Evolutionary conservation across 148 eudicot species (phyloP).

Genomic region (Bassia scoparia): DNA sequence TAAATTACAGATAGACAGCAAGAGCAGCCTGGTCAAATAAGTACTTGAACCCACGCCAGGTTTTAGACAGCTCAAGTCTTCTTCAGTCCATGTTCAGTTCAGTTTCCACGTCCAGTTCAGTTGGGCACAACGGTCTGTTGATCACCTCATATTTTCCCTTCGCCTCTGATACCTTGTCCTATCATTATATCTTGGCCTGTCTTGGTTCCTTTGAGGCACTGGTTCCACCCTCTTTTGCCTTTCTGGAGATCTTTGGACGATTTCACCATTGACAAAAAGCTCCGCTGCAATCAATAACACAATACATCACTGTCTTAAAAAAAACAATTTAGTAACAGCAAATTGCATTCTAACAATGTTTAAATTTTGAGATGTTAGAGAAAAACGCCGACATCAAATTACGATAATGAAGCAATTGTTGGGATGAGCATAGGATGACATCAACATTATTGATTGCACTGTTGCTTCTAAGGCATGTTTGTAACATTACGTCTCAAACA

Average conservation of each 20-base stretch:
- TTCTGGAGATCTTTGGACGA: slow-evolving; percentile 89
- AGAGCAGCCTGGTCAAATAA: not conserved
- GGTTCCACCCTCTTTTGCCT: slow-evolving; percentile 97
- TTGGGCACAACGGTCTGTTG: not conserved
- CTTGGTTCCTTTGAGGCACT: slow-evolving; percentile 74
- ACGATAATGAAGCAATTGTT: not conserved
- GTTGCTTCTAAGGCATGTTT: too few species aligned
- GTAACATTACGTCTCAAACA: too few species aligned
- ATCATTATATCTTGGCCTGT: slow-evolving; percentile 91
- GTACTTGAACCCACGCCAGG: slow-evolving; percentile 3
- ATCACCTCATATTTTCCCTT: slow-evolving; percentile 63
- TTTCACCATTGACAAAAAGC: slow-evolving; percentile 89
- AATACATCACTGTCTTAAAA: not conserved
- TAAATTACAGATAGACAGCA: not conserved
- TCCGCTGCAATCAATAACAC: slow-evolving; percentile 48
- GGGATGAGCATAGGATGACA: too few species aligned
- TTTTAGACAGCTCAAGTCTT: slow-evolving; percentile 7
- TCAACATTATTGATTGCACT: too few species aligned
- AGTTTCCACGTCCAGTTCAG: slow-evolving; percentile 6
- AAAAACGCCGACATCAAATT: not conserved
- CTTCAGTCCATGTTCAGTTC: slow-evolving; percentile 10
- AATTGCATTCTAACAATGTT: not conserved
- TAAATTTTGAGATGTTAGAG: not conserved
- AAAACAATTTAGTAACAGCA: not conserved
- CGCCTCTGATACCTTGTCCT: slow-evolving; percentile 80